Evolutionary conservation across 2,329 filamentous ascomycete species (phyloP).

Genomic region (Fusarium chuoi): DNA sequence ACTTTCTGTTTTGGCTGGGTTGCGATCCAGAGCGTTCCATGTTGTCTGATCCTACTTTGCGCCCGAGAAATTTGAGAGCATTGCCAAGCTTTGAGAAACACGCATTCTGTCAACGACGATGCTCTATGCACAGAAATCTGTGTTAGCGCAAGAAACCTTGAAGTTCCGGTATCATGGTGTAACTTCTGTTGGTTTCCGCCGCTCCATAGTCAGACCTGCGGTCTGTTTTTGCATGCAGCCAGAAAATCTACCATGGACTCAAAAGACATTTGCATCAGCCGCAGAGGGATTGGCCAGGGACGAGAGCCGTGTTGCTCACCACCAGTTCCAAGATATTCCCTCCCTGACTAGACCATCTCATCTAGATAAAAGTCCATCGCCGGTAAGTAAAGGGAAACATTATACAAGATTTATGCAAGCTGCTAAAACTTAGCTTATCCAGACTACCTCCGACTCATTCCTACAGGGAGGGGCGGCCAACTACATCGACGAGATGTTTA

Average conservation of each 20-base stretch:
- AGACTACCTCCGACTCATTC: slow-evolving; percentile 60
- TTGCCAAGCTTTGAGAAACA: too few species aligned
- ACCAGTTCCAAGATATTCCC: not conserved
- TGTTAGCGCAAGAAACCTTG: too few species aligned
- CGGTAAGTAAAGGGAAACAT: not conserved
- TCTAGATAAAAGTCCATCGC: not conserved
- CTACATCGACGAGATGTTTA: slow-evolving; percentile 99
- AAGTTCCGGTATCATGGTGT: too few species aligned
- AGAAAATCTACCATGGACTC: not conserved
- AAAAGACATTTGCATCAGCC: not conserved
- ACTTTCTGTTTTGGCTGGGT: too few species aligned
- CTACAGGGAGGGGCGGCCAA: slow-evolving; percentile 94
- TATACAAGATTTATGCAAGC: not conserved
- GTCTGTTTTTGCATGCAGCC: too few species aligned
- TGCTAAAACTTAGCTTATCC: not conserved
- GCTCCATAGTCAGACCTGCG: too few species aligned
- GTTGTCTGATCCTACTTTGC: too few species aligned
- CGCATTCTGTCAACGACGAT: too few species aligned
- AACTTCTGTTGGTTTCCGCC: too few species aligned
- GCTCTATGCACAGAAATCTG: too few species aligned
- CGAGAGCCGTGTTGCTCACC: not conserved
- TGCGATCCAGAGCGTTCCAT: too few species aligned
- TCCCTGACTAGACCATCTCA: not conserved
- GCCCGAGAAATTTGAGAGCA: too few species aligned
- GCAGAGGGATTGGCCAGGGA: not conserved